phyloP scores from a whole-genome alignment of 176 grass and related monocot species.

The Aegilops sharonensis region DNA sequence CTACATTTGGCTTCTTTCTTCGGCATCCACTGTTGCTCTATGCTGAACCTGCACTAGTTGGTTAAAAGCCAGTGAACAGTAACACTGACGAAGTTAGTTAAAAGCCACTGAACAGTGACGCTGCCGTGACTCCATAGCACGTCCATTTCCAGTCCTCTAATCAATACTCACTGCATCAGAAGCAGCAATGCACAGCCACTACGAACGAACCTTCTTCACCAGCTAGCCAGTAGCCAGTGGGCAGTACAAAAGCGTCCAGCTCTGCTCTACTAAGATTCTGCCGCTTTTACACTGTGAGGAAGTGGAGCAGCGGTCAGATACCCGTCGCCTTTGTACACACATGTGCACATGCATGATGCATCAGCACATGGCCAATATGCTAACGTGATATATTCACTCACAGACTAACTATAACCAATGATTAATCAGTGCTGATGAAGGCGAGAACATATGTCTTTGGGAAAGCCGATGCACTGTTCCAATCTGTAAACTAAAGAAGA shows the following conservation, averaged over 20 bases:
- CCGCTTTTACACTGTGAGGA: neutral
- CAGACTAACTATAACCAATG: neutral
- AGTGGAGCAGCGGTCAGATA: slow-evolving; percentile 35
- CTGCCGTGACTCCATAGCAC: neutral
- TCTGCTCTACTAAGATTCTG: slow-evolving; percentile 41
- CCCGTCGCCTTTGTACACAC: slow-evolving; percentile 12
- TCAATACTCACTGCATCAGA: neutral
- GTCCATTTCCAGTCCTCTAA: neutral
- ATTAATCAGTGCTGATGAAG: neutral
- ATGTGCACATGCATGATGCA: neutral
- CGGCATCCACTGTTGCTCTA: neutral
- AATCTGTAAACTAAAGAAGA: slow-evolving; percentile 37
- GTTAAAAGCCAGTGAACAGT: neutral
- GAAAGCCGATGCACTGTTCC: slow-evolving; percentile 31
- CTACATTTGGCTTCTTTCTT: slow-evolving; percentile 19
- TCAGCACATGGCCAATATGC: slow-evolving; percentile 42
- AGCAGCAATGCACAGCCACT: neutral
- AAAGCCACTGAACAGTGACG: slow-evolving; percentile 1
- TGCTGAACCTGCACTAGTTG: neutral
- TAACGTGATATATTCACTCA: slow-evolving; percentile 1
- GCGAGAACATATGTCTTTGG: neutral
- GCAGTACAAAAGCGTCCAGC: slow-evolving; percentile 19
- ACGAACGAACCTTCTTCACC: slow-evolving; percentile 26
- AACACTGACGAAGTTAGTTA: neutral
- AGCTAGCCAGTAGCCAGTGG: neutral